phyloP scores from a whole-genome alignment of 768 basidiomycete genomes.

The Myochromella boudieri region DNA sequence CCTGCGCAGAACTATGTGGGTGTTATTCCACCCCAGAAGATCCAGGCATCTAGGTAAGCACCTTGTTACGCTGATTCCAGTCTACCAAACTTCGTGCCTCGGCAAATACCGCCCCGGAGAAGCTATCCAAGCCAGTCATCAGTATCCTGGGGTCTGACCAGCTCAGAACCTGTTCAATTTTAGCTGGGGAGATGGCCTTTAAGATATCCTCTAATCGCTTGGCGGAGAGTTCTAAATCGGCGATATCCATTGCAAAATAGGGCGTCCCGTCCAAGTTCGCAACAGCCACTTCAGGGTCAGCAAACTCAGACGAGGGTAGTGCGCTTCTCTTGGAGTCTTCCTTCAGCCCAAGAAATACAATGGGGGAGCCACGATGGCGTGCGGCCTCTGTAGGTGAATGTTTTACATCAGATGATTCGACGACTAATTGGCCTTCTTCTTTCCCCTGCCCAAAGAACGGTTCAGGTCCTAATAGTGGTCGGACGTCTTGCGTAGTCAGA shows the following conservation, averaged over 20 bases:
- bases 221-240: conserved; percentile 38
- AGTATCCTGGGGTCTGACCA: conserved; percentile 69
- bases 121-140: conserved; percentile 54
- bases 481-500: conserved; percentile 61
- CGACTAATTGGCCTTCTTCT: conserved; percentile 36
- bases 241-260: conserved; percentile 82
- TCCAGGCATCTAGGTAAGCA: conserved; percentile 22
- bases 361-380: conserved; percentile 54
- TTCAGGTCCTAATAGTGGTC: conserved; percentile 60
- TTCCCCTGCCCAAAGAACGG: conserved; percentile 75
- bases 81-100: conserved; percentile 81
- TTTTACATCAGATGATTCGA: conserved; percentile 26
- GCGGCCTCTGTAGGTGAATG: conserved; percentile 49
- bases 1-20: conserved; percentile 76
- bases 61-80: conserved; percentile 92
- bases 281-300: conserved; percentile 50
- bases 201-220: conserved; percentile 37
- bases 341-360: conserved; percentile 82
- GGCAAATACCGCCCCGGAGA: conserved; percentile 77
- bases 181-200: conserved; percentile 35
- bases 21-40: neutral
- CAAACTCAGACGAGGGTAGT: conserved; percentile 67
- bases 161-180: conserved; percentile 38
- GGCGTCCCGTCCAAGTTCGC: conserved; percentile 75
- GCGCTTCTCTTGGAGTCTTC: conserved; percentile 53